Percentiles rank a stretch among this genome's conserved stretches.
phyloP scores from a whole-genome alignment of 1,284 basidiomycete genomes.

The Rhodotorula sp. region DNA sequence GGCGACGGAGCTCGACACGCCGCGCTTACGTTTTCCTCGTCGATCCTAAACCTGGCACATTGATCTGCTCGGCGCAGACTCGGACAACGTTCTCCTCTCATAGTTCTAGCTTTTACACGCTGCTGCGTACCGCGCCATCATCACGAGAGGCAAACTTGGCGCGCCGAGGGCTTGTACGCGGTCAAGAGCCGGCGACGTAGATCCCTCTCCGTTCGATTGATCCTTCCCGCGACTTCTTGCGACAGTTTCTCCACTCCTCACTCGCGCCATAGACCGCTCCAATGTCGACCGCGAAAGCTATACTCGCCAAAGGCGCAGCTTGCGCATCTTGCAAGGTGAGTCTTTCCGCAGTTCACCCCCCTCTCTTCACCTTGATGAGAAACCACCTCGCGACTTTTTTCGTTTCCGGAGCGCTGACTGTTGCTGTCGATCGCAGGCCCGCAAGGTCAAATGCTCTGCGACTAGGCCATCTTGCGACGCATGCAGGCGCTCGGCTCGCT shows the following conservation, averaged over 20 bases:
- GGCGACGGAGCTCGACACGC: not conserved
- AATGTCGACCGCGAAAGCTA: slow-evolving; percentile 1
- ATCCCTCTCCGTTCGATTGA: no score
- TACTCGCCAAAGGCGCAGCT: slow-evolving; percentile 8
- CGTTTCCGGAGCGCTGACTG: not conserved
- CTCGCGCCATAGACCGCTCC: not conserved
- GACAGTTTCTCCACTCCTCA: not conserved
- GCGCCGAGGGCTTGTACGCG: no score
- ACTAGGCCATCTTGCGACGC: slow-evolving; percentile 15
- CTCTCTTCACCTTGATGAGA: no score
- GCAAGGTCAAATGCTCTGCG: slow-evolving; percentile 27
- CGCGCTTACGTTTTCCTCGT: not conserved
- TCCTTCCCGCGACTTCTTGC: not conserved
- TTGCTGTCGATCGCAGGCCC: slow-evolving; percentile 1
- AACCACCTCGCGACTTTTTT: not conserved
- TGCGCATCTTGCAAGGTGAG: slow-evolving; percentile 10
- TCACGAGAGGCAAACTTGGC: no score
- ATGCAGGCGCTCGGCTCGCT: slow-evolving; percentile 18
- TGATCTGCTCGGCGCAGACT: no score
- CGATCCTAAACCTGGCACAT: not conserved
- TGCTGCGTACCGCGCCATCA: no score
- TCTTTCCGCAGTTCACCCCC: no score
- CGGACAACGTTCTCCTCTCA: no score
- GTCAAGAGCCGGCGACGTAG: no score
- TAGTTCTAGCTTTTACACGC: no score